Base-by-base conservation (phyloP, 2,329 filamentous ascomycete species). In the Aspergillus ochraceoroseus region DNA sequence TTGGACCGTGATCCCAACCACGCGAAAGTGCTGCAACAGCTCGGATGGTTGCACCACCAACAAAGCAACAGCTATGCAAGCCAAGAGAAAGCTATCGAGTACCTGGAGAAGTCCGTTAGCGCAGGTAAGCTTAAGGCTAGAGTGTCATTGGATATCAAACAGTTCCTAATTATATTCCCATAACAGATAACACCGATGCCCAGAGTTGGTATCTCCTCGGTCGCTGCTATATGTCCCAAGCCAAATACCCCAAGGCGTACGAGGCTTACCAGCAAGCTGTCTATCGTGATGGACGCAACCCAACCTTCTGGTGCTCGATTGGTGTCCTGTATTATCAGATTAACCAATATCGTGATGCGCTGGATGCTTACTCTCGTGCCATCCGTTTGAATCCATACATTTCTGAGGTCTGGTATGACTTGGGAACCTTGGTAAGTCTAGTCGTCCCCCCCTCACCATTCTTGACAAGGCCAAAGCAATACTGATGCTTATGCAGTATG, bases 221-320 rank as follows among this genome's bases (percentile, higher is more conserved):
- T 29, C 82, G 92, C 55, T 96, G 92, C 72, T 98, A 96, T 74
- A 96, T 98, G 92, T 94, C 90, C 52, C 90, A 95, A 68, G 87
- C 95, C 65, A 96, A 96, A 65, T 96, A 96, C 57, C 90, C 90
- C 58, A 96, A 96, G 65, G 92, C 92, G 0, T 96, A 96, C 57
- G 92, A 98, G 62, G 90, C 92, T 4, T 96, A 96, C 65, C 92
- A 98, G 63, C 92, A 98, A 71, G 92, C 92, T 2, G 92, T 98
- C 26, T 98, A 98, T 62, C 87, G 92, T 42, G 92, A 98, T 63
- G 92, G 92, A 22, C 84, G 92, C 54, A 96, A 96, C 63, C 92
- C 92, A 12, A 96, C 92, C 2, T 98, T 96, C 72, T 98, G 92
- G 92, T 96, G 92, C 72, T 96, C 90, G 7, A 98, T 98, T 61